A percentile compares a stretch with the other conserved stretches of the same genome.
Conservation (phyloP, 1,284 basidiomycete species). For the Coriolopsis trogii region DNA sequence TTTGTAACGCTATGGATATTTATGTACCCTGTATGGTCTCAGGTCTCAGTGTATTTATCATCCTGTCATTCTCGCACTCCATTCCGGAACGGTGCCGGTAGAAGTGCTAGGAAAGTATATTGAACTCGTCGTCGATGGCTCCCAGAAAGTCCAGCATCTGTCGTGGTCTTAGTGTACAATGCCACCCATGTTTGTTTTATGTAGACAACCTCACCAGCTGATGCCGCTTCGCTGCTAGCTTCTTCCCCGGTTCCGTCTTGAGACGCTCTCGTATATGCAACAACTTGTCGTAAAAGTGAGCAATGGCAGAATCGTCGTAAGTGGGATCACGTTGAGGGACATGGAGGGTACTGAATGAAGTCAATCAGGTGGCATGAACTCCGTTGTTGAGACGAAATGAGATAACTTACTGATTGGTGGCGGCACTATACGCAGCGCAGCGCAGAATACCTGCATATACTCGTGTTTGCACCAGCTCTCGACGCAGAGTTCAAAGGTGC, state of each 20-base stretch:
- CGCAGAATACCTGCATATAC: conserved; percentile 75
- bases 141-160: conserved; percentile 37
- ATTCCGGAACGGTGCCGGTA: too few species aligned
- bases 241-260: conserved; percentile 74
- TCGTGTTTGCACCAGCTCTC: background rate
- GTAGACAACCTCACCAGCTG: conserved; percentile 58
- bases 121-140: conserved; percentile 28
- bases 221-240: conserved; percentile 76
- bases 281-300: conserved; percentile 90
- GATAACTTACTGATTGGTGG: conserved; percentile 56
- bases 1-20: too few species aligned
- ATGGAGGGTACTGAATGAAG: conserved; percentile 60
- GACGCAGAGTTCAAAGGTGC: background rate
- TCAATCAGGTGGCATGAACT: background rate
- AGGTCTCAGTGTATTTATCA: too few species aligned
- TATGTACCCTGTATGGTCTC: too few species aligned
- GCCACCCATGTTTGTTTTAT: background rate
- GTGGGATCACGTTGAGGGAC: conserved; percentile 53
- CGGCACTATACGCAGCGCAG: conserved; percentile 81
- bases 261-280: conserved; percentile 74
- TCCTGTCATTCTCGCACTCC: too few species aligned
- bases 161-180: background rate
- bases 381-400: background rate
- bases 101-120: too few species aligned
- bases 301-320: conserved; percentile 63